Base-by-base conservation (phyloP, 2,329 filamentous ascomycete genomes). In the Colletotrichum simmondsii region DNA sequence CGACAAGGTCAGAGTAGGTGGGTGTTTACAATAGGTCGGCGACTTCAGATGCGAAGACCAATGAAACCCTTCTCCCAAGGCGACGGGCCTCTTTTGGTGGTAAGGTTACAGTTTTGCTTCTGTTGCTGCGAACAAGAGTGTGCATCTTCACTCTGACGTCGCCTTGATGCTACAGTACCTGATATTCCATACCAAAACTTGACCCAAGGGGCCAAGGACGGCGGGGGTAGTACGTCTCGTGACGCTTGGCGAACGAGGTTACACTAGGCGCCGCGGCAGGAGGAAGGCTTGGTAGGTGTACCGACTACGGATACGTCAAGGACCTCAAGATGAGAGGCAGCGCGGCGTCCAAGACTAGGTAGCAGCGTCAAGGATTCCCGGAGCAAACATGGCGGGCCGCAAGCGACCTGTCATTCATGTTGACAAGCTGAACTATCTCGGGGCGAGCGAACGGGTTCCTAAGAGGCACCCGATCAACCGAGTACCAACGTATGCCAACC, bases 41-140 rank as follows among this genome's bases (percentile, higher is more conserved):
- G 35, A 71, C 63, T 67, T 71, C 57, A 56, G 68, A 71, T 14
- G 68, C 57, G 26, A 6, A 60, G 16, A 16, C 63, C 68, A 68
- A 67, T 68, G 8, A 28, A 12, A 5, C 12, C 22, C 28, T 11
- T 53, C 6, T 14, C 16, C 49, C 19, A 24, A 24, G n/a, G n/a
- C n/a, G 37, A 61, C 35, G 63, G 42, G 26, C 5, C 32, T 22
- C 26, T 26, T 46, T 35, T 28, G 24, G 28, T 32, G 4, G 11
- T 26, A 54, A 28, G 37, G 12, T 56, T 42, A 49, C 65, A 42
- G 37, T 30, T 37, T 37, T 32, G 24, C 3, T 30, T 7, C 14
- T 28, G 22, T 26, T 30, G 37, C 59, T 61, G 37, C 24, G 37
- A 42, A 59, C 32, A 35, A 22, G 26, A 10, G 32, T 10, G 19